These are phyloP conservation scores for Henckelia pumila DNA, from an alignment of 257 asterid species.

Conservation along the genomic window DNA sequence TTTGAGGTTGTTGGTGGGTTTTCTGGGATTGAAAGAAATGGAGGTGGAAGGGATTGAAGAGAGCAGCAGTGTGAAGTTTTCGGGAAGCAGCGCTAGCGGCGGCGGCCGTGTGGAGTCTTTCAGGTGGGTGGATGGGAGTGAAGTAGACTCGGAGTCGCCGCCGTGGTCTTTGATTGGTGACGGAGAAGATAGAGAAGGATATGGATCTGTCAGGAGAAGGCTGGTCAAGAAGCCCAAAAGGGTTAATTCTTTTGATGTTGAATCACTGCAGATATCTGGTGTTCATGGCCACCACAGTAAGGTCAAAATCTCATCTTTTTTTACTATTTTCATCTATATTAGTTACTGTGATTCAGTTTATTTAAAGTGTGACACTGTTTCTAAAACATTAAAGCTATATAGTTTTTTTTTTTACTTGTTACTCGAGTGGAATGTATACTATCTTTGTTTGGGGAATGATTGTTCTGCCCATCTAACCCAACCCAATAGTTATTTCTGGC, in stretches of 20 bases:
- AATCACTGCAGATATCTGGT: constrained; percentile 51
- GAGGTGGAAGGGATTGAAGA: constrained; percentile 68
- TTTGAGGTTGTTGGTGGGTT: not conserved
- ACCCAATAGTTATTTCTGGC: too few species aligned
- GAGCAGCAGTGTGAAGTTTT: constrained; percentile 51
- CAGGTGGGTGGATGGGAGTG: constrained; percentile 99
- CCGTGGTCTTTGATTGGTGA: constrained; percentile 46
- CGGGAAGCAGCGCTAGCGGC: constrained; percentile 39
- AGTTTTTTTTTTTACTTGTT: too few species aligned
- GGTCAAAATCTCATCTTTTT: constrained; percentile 25
- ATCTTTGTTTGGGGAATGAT: not conserved
- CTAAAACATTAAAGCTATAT: not conserved
- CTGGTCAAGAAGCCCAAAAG: constrained; percentile 55
- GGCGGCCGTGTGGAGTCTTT: constrained; percentile 48
- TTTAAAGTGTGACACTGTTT: not conserved
- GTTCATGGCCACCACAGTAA: constrained; percentile 37
- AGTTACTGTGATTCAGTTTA: not conserved
- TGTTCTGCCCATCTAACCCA: too few species aligned
- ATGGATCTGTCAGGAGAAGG: constrained; percentile 70
- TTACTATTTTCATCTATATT: not conserved
- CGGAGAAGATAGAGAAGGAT: constrained; percentile 48
- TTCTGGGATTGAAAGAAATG: constrained; percentile 27
- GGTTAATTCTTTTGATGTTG: constrained; percentile 56
- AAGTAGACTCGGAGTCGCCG: constrained; percentile 67
- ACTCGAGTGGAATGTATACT: not conserved